phyloP scores from a whole-genome alignment of 371 early-diverging fungal genomes.

The Mortierella sp. region DNA sequence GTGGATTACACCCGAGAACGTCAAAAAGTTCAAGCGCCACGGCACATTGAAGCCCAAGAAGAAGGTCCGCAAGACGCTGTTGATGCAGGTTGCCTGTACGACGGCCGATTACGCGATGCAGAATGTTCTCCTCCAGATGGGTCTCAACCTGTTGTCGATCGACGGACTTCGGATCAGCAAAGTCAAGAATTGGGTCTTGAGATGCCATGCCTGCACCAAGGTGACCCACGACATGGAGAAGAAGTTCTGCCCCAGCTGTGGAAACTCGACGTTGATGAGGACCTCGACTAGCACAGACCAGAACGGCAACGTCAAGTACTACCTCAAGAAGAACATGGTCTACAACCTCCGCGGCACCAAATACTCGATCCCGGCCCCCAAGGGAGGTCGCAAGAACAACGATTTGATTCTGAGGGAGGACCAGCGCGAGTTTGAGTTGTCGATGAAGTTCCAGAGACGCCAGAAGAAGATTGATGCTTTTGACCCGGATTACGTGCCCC shows the following conservation, averaged over 20 bases:
- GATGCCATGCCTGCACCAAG: slow-evolving; percentile 96
- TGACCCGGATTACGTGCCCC: slow-evolving; percentile 85
- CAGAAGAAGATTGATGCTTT: slow-evolving; percentile 77
- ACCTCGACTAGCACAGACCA: slow-evolving; percentile 86
- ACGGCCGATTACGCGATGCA: slow-evolving; percentile 98
- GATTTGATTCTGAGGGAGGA: slow-evolving; percentile 94
- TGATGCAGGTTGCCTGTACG: slow-evolving; percentile 88
- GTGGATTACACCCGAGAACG: slow-evolving; percentile 96
- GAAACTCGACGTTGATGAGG: slow-evolving; percentile 89
- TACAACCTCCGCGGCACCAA: slow-evolving; percentile 92
- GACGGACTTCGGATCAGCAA: slow-evolving; percentile 87
- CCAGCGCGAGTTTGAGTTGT: slow-evolving; percentile 85
- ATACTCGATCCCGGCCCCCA: slow-evolving; percentile 89
- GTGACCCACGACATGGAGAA: slow-evolving; percentile 89
- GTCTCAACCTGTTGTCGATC: slow-evolving; percentile 84
- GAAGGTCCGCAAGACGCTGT: slow-evolving; percentile 53
- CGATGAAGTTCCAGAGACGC: slow-evolving; percentile 64
- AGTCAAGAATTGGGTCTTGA: slow-evolving; percentile 90
- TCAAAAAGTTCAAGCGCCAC: slow-evolving; percentile 75
- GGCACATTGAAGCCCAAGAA: slow-evolving; percentile 64
- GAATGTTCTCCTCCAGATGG: slow-evolving; percentile 96
- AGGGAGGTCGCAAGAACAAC: slow-evolving; percentile 83
- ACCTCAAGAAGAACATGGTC: slow-evolving; percentile 92
- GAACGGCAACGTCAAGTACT: slow-evolving; percentile 83
- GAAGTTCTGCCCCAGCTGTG: slow-evolving; percentile 96